Percentiles rank a stretch among this genome's conserved stretches.
Evolutionary conservation across 345 rosid genomes (phyloP).

Genomic region (Eucalyptus leucophloia): DNA sequence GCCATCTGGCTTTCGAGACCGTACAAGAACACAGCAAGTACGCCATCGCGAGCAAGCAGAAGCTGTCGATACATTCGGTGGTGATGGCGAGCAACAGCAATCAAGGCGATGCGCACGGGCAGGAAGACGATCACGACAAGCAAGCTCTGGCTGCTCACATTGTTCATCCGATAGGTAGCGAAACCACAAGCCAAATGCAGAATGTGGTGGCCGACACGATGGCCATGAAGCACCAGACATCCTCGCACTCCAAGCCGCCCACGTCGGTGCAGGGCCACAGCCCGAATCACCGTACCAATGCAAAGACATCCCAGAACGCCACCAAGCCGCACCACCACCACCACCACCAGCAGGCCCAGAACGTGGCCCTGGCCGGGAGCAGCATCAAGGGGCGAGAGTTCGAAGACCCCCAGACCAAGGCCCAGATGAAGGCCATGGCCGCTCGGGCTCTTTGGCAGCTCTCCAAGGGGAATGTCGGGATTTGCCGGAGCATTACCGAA

Average conservation of each 20-base stretch:
- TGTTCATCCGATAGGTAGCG: conserved; percentile 30
- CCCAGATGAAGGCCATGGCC: conserved; percentile 78
- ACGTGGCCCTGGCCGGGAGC: conserved; percentile 29
- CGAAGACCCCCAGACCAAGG: conserved; percentile 45
- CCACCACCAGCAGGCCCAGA: conserved; percentile 1
- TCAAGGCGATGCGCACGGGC: neutral
- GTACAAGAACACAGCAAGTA: conserved; percentile 73
- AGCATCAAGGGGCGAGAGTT: conserved; percentile 54
- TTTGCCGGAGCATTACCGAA: conserved; percentile 55
- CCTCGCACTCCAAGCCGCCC: neutral
- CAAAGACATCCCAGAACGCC: conserved; percentile 8
- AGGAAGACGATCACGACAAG: neutral
- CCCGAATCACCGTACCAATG: neutral
- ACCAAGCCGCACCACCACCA: neutral
- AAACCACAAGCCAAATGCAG: conserved; percentile 33
- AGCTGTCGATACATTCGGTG: conserved; percentile 35
- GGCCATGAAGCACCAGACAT: conserved; percentile 7
- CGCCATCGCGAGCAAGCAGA: conserved; percentile 34
- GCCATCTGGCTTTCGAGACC: conserved; percentile 83
- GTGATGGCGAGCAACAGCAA: conserved; percentile 25
- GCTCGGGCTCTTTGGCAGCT: conserved; percentile 69
- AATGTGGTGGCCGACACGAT: conserved; percentile 29
- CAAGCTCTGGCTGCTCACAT: neutral
- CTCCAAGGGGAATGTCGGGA: conserved; percentile 42
- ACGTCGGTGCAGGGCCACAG: conserved; percentile 2